Percentiles rank a stretch among this genome's conserved stretches.
Evolutionary conservation across 257 asterid genomes (phyloP).

Genomic region (Cynanchum wilfordii): DNA sequence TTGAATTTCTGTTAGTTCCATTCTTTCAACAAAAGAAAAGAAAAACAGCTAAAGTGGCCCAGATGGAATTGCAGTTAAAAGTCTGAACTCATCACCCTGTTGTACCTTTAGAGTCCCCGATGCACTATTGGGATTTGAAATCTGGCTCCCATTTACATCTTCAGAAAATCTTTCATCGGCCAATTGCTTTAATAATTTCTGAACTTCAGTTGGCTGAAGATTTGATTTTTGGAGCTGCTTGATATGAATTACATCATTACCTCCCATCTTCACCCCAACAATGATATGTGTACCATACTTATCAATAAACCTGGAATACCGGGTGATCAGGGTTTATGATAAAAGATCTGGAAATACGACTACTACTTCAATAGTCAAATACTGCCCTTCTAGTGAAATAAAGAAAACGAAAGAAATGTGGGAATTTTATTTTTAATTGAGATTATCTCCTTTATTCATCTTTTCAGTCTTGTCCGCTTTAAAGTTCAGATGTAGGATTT

Average conservation of each 20-base stretch:
- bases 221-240: slow-evolving; percentile 85
- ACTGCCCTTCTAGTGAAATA: background rate
- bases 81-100: slow-evolving; percentile 15
- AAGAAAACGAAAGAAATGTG: background rate
- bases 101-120: slow-evolving; percentile 58
- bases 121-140: slow-evolving; percentile 30
- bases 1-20: background rate
- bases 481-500: background rate
- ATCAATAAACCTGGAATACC: slow-evolving; percentile 78
- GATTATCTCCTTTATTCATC: background rate
- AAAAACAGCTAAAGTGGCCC: background rate
- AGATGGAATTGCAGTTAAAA: background rate
- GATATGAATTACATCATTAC: slow-evolving; percentile 85
- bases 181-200: slow-evolving; percentile 71
- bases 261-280: slow-evolving; percentile 97
- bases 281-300: slow-evolving; percentile 88
- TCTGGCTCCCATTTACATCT: slow-evolving; percentile 34
- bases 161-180: slow-evolving; percentile 67
- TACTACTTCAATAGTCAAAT: background rate
- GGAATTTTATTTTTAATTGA: background rate
- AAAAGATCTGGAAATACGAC: background rate
- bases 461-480: background rate
- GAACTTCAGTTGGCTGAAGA: slow-evolving; percentile 72
- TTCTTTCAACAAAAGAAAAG: background rate
- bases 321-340: slow-evolving; percentile 11